These are phyloP conservation scores for Phytopythium cucurbitacearum DNA, from an alignment of 352 stramenopile species.

Conservation along the genomic window DNA sequence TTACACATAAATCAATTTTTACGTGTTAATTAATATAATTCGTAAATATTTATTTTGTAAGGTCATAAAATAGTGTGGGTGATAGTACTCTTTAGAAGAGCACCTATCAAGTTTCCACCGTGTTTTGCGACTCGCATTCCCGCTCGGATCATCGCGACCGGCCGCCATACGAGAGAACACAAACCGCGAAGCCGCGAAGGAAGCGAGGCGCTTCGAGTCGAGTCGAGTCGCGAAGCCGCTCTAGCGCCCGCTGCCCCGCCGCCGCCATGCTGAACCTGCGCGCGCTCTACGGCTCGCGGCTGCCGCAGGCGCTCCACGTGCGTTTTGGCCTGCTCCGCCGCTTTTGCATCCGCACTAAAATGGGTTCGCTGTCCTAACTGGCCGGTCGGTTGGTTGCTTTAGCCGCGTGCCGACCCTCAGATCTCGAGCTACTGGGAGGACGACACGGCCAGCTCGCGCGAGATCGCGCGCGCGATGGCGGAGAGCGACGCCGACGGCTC, in stretches of 20 bases:
- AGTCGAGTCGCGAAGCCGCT: not conserved
- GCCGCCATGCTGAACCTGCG: slow-evolving; percentile 65
- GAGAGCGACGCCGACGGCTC: slow-evolving; percentile 58
- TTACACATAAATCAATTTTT: no score
- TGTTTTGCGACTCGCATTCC: no score
- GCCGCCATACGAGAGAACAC: not conserved
- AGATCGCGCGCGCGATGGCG: slow-evolving; percentile 59
- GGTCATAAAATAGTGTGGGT: no score
- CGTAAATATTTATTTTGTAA: no score
- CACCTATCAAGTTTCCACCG: no score
- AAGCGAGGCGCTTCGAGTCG: no score
- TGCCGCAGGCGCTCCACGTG: slow-evolving; percentile 75
- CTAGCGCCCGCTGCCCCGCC: not conserved
- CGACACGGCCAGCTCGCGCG: slow-evolving; percentile 60
- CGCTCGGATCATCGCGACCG: no score
- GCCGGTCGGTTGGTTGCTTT: not conserved
- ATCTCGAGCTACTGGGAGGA: slow-evolving; percentile 76
- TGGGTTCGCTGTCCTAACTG: not conserved
- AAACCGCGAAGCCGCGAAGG: not conserved
- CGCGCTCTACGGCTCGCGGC: slow-evolving; percentile 68
- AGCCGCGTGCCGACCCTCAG: slow-evolving; percentile 67
- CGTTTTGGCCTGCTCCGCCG: slow-evolving; percentile 8
- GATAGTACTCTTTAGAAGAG: no score
- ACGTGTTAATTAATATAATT: no score
- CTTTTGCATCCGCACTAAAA: not conserved